phyloP scores from a whole-genome alignment of 345 rosid species.

The Triadica sebifera region DNA sequence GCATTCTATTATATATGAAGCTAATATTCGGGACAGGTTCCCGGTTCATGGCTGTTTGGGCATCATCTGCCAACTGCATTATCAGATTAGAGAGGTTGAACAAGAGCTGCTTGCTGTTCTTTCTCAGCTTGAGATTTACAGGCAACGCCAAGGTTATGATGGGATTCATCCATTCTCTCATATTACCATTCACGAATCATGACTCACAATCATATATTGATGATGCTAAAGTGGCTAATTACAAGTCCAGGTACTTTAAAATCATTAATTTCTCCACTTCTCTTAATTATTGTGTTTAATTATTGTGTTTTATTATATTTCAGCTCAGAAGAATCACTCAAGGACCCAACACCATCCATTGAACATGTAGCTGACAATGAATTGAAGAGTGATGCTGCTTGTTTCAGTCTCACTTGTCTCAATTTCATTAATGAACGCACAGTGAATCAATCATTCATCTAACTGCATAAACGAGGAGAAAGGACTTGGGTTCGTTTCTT shows the following conservation, averaged over 20 bases:
- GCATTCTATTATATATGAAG: constrained; percentile 71
- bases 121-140: constrained; percentile 56
- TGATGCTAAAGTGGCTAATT: constrained; percentile 43
- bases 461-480: too few relatives aligned
- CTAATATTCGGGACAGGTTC: constrained; percentile 59
- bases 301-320: not conserved
- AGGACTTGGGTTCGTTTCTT: too few relatives aligned
- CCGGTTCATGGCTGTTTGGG: constrained; percentile 85
- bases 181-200: constrained; percentile 60
- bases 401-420: constrained; percentile 80
- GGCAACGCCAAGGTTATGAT: constrained; percentile 63
- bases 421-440: constrained; percentile 28
- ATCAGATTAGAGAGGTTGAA: constrained; percentile 46
- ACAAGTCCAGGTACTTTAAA: constrained; percentile 15
- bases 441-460: not conserved
- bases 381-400: constrained; percentile 78
- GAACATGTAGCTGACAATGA: constrained; percentile 64
- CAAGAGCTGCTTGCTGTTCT: constrained; percentile 63
- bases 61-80: constrained; percentile 44
- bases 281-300: not conserved
- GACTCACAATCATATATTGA: constrained; percentile 64
- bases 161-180: constrained; percentile 76
- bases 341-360: constrained; percentile 45
- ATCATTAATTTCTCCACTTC: too few relatives aligned
- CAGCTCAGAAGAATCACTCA: constrained; percentile 70